These are phyloP conservation scores for Zygoascus sp. DNA, from an alignment of 1,139 yeast species.

Conservation along the genomic window DNA sequence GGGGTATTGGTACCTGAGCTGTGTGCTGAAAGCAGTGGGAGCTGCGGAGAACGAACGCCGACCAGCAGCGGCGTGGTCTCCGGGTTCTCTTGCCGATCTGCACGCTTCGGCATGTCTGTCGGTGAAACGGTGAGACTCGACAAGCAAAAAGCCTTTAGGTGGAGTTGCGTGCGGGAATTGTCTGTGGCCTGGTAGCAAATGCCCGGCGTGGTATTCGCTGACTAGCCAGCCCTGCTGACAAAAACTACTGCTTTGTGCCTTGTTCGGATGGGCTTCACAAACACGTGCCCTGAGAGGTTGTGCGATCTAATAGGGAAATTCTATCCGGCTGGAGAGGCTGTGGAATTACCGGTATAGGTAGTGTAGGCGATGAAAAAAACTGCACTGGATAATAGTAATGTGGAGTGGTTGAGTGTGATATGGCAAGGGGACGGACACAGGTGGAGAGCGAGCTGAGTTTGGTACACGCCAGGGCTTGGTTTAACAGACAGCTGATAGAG, in stretches of 20 bases:
- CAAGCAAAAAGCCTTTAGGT: neutral
- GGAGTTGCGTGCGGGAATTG: too few species aligned
- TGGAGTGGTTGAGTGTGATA: too few species aligned
- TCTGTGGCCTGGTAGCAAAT: too few species aligned
- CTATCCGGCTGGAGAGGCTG: too few species aligned
- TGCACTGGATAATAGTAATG: too few species aligned
- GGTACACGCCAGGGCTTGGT: too few species aligned
- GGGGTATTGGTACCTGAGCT: conserved; percentile 6
- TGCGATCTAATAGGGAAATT: neutral
- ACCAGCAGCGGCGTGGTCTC: conserved; percentile 1
- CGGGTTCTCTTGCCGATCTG: neutral
- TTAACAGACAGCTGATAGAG: too few species aligned
- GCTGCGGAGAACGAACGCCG: neutral
- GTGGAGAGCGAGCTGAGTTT: too few species aligned
- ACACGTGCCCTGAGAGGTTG: neutral
- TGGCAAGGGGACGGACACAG: too few species aligned
- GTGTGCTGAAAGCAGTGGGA: neutral
- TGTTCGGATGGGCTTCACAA: neutral
- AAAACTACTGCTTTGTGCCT: neutral
- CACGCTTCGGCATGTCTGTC: neutral
- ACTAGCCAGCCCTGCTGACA: neutral
- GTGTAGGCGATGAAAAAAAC: too few species aligned
- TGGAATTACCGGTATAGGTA: too few species aligned
- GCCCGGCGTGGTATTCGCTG: too few species aligned
- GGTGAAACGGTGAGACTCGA: neutral